Percentiles rank a stretch among this genome's conserved stretches.
phyloP scores from a whole-genome alignment of 371 early-diverging fungal genomes.

The Rhizopus stolonifer region DNA sequence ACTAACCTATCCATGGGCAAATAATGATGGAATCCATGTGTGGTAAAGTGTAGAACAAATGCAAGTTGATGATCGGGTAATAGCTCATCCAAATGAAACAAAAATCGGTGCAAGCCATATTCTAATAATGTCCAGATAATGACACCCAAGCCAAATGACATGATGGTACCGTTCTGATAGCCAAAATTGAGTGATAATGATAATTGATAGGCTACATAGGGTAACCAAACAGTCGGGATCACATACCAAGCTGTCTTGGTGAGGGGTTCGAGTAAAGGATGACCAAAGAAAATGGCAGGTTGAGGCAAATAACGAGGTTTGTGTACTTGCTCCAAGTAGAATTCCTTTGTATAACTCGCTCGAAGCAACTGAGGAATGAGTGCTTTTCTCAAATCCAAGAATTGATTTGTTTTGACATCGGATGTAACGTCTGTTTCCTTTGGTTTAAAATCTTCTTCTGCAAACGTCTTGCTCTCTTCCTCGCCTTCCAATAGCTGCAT shows the following conservation, averaged over 20 bases:
- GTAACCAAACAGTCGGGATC: constrained; percentile 84
- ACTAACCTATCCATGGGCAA: constrained; percentile 88
- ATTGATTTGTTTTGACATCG: constrained; percentile 60
- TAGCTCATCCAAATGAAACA: constrained; percentile 87
- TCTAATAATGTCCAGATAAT: constrained; percentile 78
- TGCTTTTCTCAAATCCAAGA: constrained; percentile 80
- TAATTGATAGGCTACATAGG: constrained; percentile 53
- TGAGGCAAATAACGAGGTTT: constrained; percentile 76
- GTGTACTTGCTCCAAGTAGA: constrained; percentile 90
- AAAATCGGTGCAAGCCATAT: constrained; percentile 86
- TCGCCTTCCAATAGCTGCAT: constrained; percentile 28
- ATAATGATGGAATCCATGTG: constrained; percentile 95
- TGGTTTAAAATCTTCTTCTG: constrained; percentile 41
- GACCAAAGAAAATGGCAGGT: constrained; percentile 82
- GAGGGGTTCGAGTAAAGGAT: constrained; percentile 74
- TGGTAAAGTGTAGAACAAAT: constrained; percentile 75
- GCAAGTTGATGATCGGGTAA: constrained; percentile 81
- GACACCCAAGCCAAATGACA: constrained; percentile 63
- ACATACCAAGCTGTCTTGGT: constrained; percentile 90
- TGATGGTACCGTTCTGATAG: constrained; percentile 3
- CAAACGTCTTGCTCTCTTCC: constrained; percentile 42
- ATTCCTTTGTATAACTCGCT: constrained; percentile 72
- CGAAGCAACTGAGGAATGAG: constrained; percentile 79
- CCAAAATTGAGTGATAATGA: constrained; percentile 20
- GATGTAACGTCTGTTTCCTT: constrained; percentile 41